These are phyloP conservation scores for Debaryomyces psychrophilus DNA, from an alignment of 1,139 yeast species.

Conservation along the genomic window DNA sequence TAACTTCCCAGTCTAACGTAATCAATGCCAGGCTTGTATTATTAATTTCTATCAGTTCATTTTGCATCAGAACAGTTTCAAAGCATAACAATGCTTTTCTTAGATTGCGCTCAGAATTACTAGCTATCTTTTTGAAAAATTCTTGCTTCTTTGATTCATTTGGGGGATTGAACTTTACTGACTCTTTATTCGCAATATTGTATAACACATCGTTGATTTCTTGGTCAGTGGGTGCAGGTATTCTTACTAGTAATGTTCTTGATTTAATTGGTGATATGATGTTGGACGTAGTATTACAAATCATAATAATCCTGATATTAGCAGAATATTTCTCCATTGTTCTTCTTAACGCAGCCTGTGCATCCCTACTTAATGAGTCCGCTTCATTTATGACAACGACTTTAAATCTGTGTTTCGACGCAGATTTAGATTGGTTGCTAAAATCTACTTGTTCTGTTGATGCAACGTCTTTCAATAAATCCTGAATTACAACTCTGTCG, in stretches of 20 bases:
- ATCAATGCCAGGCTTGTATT: conserved; percentile 38
- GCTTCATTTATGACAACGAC: conserved; percentile 95
- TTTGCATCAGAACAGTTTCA: conserved; percentile 84
- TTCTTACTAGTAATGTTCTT: conserved; percentile 82
- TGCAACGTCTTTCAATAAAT: conserved; percentile 88
- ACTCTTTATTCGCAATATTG: conserved; percentile 61
- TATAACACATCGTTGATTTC: conserved; percentile 61
- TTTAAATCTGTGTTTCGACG: conserved; percentile 73
- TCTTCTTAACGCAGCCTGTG: conserved; percentile 95
- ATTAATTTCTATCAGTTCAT: conserved; percentile 48
- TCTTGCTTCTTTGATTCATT: conserved; percentile 38
- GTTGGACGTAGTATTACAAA: conserved; percentile 87
- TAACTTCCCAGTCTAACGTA: conserved; percentile 85
- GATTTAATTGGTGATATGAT: conserved; percentile 94
- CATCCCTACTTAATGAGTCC: conserved; percentile 88
- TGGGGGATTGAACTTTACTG: conserved; percentile 43
- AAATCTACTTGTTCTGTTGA: conserved; percentile 93
- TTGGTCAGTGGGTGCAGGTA: conserved; percentile 72
- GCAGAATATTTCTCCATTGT: conserved; percentile 97
- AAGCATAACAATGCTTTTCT: conserved; percentile 77
- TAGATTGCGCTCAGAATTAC: conserved; percentile 66
- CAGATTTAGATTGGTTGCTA: conserved; percentile 36
- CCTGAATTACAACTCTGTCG: conserved; percentile 93
- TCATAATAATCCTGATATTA: conserved; percentile 78
- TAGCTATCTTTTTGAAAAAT: conserved; percentile 57